Conservation (phyloP, 2,329 filamentous ascomycete genomes). For the Pseudodiploospora longispora region DNA sequence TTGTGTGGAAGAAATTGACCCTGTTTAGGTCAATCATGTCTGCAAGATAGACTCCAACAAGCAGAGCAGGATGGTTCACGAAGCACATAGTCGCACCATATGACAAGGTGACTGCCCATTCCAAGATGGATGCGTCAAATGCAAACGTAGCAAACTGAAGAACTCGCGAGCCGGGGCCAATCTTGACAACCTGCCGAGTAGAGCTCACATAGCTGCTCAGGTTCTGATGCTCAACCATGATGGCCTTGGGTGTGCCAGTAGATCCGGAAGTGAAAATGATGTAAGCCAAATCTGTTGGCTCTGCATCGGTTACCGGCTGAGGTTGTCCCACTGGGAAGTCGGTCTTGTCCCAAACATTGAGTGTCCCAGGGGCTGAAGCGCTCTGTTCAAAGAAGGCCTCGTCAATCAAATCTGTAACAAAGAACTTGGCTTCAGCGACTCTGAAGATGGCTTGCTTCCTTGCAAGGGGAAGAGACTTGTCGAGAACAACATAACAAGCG, state of each 20-base stretch:
- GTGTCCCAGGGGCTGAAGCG: too few relatives aligned
- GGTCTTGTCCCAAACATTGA: too few relatives aligned
- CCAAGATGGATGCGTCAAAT: slow-evolving; percentile 4
- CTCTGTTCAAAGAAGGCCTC: too few relatives aligned
- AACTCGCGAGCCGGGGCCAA: slow-evolving; percentile 2
- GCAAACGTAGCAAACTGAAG: slow-evolving; percentile 4
- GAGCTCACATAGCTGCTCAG: slow-evolving; percentile 3
- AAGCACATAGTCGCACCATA: slow-evolving; percentile 3
- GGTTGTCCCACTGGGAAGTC: too few relatives aligned
- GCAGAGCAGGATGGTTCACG: neutral
- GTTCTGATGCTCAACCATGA: slow-evolving; percentile 3
- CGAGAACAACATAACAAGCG: too few relatives aligned
- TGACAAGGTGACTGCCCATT: slow-evolving; percentile 3
- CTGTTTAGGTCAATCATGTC: neutral
- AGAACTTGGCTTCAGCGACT: too few relatives aligned
- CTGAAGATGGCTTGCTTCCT: too few relatives aligned
- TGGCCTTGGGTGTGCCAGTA: slow-evolving; percentile 3
- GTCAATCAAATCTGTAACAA: too few relatives aligned
- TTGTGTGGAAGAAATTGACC: neutral
- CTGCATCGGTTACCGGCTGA: too few relatives aligned
- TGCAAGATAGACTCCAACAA: slow-evolving; percentile 2
- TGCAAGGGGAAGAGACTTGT: too few relatives aligned
- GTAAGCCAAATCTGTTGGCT: too few relatives aligned
- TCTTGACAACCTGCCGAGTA: neutral
- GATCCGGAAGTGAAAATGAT: neutral